Evolutionary conservation across 345 rosid genomes (phyloP).

Genomic region (Salix koriyanagi): DNA sequence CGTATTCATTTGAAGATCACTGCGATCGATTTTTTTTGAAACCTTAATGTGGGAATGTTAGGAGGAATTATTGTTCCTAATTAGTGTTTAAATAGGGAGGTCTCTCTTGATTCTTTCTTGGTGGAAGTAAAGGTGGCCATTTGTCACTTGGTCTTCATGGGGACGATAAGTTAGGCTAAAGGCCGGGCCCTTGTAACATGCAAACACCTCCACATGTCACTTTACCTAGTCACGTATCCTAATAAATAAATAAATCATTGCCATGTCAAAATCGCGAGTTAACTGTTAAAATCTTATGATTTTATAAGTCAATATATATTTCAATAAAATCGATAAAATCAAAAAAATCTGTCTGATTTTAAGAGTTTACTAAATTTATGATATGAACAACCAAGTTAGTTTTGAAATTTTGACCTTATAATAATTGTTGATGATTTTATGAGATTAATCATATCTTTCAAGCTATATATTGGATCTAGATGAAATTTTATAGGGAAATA

Average conservation of each 20-base stretch:
- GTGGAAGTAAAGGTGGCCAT: background rate
- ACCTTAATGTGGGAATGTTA: background rate
- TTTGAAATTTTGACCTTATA: too few species aligned
- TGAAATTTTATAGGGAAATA: too few species aligned
- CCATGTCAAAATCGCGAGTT: too few species aligned
- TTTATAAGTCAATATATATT: too few species aligned
- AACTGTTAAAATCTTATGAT: too few species aligned
- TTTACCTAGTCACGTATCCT: background rate
- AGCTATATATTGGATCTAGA: too few species aligned
- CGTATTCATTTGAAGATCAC: constrained; percentile 25
- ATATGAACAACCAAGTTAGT: too few species aligned
- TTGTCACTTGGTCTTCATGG: constrained; percentile 18
- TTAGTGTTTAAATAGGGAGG: background rate
- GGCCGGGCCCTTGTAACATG: constrained; percentile 13
- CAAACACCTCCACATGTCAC: constrained; percentile 20
- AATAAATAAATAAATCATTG: background rate
- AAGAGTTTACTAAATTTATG: too few species aligned
- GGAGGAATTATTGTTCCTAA: background rate
- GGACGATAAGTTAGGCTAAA: constrained; percentile 14
- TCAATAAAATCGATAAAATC: too few species aligned
- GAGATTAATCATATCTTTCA: too few species aligned
- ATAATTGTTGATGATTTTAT: too few species aligned
- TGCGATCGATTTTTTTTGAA: background rate
- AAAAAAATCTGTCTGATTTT: rapidly evolving
- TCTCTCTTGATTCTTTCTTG: background rate